A percentile compares a stretch with the other conserved stretches of the same genome.
phyloP scores from a whole-genome alignment of 345 rosid species.

The Pelargonium nanum region DNA sequence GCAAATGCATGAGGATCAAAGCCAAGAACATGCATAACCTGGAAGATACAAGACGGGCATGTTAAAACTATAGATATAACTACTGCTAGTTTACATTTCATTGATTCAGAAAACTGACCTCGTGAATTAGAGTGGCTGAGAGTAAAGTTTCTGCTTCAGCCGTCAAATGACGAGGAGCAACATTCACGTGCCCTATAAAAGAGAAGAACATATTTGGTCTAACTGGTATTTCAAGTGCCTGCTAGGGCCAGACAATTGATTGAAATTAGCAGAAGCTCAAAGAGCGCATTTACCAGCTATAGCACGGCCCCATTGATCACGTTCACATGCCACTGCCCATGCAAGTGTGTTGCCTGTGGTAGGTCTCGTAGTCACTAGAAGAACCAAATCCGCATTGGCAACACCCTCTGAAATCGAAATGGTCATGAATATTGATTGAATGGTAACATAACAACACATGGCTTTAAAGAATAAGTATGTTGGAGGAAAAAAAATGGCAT shows the following conservation, averaged over 20 bases:
- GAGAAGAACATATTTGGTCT: too few species aligned
- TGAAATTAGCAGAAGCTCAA: too few species aligned
- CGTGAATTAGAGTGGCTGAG: constrained; percentile 95
- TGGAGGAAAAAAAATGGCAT: too few species aligned
- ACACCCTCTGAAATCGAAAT: constrained; percentile 55
- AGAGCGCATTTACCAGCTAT: constrained; percentile 92
- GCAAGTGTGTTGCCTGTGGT: constrained; percentile 99
- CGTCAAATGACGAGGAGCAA: constrained; percentile 97
- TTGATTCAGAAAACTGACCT: constrained; percentile 31
- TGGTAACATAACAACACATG: too few species aligned
- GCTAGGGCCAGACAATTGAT: too few species aligned
- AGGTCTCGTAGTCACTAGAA: constrained; percentile 94
- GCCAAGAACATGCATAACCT: constrained; percentile 99
- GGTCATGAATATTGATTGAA: too few species aligned
- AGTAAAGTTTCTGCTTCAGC: constrained; percentile 94
- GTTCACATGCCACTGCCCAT: constrained; percentile 99
- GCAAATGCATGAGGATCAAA: constrained; percentile 99
- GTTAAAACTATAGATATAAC: not conserved
- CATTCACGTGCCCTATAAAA: constrained; percentile 85
- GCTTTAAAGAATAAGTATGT: too few species aligned
- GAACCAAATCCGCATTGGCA: constrained; percentile 80
- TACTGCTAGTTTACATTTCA: not conserved
- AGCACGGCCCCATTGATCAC: constrained; percentile 99
- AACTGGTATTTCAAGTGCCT: too few species aligned
- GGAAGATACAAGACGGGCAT: constrained; percentile 12